Evolutionary conservation across 345 rosid species (phyloP), one percentile per base, ranked within the genome.

Genomic region (Salix arbutifolia): DNA sequence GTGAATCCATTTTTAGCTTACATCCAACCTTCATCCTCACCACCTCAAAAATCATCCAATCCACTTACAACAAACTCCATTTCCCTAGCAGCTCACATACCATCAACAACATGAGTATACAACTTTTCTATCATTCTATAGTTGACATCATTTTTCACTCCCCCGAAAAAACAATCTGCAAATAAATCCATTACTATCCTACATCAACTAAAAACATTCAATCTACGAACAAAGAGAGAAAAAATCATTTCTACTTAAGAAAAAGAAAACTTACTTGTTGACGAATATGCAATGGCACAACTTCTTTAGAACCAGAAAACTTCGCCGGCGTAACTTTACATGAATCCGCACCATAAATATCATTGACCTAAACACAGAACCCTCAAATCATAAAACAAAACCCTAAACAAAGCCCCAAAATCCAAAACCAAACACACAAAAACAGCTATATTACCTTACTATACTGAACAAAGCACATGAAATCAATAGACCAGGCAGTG

Each of bases 401-500:
- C 5, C 38, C 13, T 16, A 21, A n/a, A 1, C 13, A 37, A 64
- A 48, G 48, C 5, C 21, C 25, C n/a, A 79, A 14, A 35, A 46
- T 46, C 52, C 52, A 3, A 4, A 46, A 46, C 19, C 52, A 46
- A 13, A 16, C 52, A 16, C 52, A 46, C 18, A 16, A 4, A 14
- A 46, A 46, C 18, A 46, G 19, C 4, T 46, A 14, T 1, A 46
- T 25, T 82, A 91, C 98, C 97, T 91, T 90, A 70, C 81, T 80
- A 70, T 72, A 92, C 70, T 92, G 97, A 71, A 88, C 91, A 65
- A 93, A 85, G 77, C 99, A 93, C 78, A 76, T 85, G 87, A 96
- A 96, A 89, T 92, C 97, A 11, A 93, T 92, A 4, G 94, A 96
- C 99, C 99, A 93, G 8, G 88, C 88, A 8, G 97, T 96, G 89